Percentiles rank a stretch among this genome's conserved stretches.
Evolutionary conservation across 495 filamentous ascomycete species (phyloP).

Genomic region (Ramalina peruviana): DNA sequence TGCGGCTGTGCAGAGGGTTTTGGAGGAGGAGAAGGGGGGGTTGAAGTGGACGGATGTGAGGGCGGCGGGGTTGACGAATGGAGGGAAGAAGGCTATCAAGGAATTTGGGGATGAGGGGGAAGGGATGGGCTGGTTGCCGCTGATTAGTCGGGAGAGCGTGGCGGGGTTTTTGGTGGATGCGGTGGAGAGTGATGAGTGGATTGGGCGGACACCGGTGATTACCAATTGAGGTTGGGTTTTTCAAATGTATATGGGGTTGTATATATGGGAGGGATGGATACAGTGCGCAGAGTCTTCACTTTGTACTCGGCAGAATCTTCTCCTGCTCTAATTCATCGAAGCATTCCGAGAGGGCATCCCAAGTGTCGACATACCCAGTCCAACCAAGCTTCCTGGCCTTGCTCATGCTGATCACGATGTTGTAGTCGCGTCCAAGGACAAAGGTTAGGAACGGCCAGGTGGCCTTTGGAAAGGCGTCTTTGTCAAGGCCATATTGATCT

Average conservation of each 20-base stretch:
- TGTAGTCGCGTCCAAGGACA: constrained; percentile 34
- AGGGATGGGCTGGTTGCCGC: constrained; percentile 10
- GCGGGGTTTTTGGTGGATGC: constrained; percentile 30
- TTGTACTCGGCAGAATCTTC: constrained; percentile 1
- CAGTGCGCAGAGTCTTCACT: background rate
- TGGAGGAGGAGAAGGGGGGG: constrained; percentile 6
- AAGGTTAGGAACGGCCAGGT: constrained; percentile 41
- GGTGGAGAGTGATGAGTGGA: constrained; percentile 21
- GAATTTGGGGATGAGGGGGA: constrained; percentile 21
- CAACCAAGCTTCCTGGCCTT: constrained; percentile 38
- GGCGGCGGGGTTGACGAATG: constrained; percentile 23
- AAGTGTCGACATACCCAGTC: constrained; percentile 32
- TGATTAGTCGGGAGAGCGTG: constrained; percentile 27
- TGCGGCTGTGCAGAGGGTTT: constrained; percentile 1
- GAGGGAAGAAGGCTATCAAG: constrained; percentile 19
- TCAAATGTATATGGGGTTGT: background rate
- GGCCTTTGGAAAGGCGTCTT: constrained; percentile 37
- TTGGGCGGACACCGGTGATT: constrained; percentile 12
- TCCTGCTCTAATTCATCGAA: constrained; percentile 33
- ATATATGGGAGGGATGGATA: too few species aligned
- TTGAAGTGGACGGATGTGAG: constrained; percentile 24
- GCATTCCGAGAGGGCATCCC: constrained; percentile 33
- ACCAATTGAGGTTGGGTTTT: background rate
- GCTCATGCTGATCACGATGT: constrained; percentile 37
- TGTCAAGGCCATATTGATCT: constrained; percentile 32